Evolutionary conservation across 371 early-diverging fungal species (phyloP), one percentile per base, ranked within the genome.

Genomic region (Mucor irregularis): DNA sequence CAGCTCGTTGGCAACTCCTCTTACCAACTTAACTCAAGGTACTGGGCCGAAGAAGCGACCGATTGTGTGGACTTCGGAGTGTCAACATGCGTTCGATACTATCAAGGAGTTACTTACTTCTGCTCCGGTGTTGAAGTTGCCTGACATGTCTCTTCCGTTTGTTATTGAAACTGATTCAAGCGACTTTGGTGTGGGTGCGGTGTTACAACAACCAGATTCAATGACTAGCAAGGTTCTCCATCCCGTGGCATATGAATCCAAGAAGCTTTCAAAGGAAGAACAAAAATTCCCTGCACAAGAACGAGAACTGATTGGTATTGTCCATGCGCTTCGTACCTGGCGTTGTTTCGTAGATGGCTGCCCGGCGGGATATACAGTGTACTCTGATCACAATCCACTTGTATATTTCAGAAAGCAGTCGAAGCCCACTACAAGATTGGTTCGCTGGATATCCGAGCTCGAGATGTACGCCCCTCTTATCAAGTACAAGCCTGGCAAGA

Each of bases 1-100:
- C 45, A 49, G 75, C 4, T 13, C 53, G 2, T 55, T 79, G 7
- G 76, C 71, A 1, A 21, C 61, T 0, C 81, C 84, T 3, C 43
- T 82, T 1, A 77, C 71, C 0, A 49, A 65, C 21, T 54, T 83
- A 3, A 61, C 78, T 14, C 14, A 48, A 25, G 71, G 64, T 10
- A 50, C 42, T n/a, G 61, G 64, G 3, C 55, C 50, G 13, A 67
- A 68, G 46, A 45, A 58, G 25, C 14, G 56, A 9, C 28, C 49
- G 1, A 58, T 57, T 26, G 25, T 35, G 0, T 76, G 68, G 69
- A 64, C 57, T 3, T 2, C 39, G 0, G 37, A 43, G 0, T 62
- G 65, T 17, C 58, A 70, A 37, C 7, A 13, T 0, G 62, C 40
- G 2, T 56, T 56, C 22, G 42, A 56, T 4, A 49, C 6, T 7